A percentile compares a stretch with the other conserved stretches of the same genome.
Evolutionary conservation across 768 basidiomycete genomes (phyloP).

Genomic region (Lyophyllum decastes): DNA sequence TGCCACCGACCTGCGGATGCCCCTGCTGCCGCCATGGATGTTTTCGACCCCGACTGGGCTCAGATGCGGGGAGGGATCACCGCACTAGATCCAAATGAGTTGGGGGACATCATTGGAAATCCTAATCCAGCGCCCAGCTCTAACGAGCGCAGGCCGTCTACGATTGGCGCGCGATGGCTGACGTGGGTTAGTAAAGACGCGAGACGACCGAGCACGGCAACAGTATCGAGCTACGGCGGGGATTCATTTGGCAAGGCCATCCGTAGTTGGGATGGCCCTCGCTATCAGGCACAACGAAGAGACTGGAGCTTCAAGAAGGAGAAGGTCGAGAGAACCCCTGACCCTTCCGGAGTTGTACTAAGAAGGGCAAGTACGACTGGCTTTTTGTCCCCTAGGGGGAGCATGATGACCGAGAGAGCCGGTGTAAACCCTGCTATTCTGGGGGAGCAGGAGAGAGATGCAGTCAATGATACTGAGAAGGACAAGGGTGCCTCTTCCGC

Average conservation of each 20-base stretch:
- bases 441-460: conserved; percentile 15
- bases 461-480: conserved; percentile 10
- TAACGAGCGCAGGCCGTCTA: conserved; percentile 16
- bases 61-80: conserved; percentile 36
- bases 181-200: conserved; percentile 22
- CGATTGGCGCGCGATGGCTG: conserved; percentile 20
- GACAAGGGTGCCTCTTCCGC: conserved; percentile 22
- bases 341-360: neutral
- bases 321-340: conserved; percentile 36
- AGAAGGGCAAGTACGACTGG: conserved; percentile 26
- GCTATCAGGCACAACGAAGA: conserved; percentile 41
- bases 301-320: conserved; percentile 67
- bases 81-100: conserved; percentile 25
- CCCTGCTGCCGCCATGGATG: conserved; percentile 27
- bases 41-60: conserved; percentile 45
- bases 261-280: conserved; percentile 43
- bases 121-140: conserved; percentile 6
- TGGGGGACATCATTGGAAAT: conserved; percentile 26
- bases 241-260: conserved; percentile 45
- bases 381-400: conserved; percentile 31
- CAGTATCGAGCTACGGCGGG: conserved; percentile 36
- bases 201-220: conserved; percentile 45
- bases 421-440: neutral
- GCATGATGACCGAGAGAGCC: conserved; percentile 26
- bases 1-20: neutral